Evolutionary conservation across 345 rosid genomes (phyloP), one percentile per base, ranked within the genome.

Genomic region (Orychophragmus violaceus): DNA sequence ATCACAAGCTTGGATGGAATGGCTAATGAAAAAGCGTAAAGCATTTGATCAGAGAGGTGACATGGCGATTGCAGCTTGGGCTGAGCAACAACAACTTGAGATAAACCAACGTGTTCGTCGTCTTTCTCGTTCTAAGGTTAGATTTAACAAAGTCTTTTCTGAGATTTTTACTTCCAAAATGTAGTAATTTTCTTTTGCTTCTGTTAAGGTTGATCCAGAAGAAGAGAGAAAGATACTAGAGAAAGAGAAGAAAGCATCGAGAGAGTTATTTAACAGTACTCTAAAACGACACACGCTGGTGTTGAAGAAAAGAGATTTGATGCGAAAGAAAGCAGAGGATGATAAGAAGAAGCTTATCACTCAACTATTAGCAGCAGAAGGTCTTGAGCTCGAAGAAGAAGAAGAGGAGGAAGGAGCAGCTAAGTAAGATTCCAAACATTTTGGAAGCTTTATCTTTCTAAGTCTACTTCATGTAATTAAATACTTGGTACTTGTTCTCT

Each of bases 1-100:
- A 63, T 93, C 97, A 29, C 88, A 86, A 85, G 97, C 97, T 59
- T 90, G 98, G 97, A 90, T 85, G 90, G 92, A 93, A 51, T 93
- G 98, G 97, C 80, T 93, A 14, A 82, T 86, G 73, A 93, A 88
- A 70, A 93, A 85, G 70, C 79, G 96, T 63, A 93, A 88, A 79
- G 96, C 98, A 24, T 93, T 91, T 79, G 92, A 90, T 78, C 97
- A 90, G 69, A 88, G 86, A 29, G 97, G 97, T 6, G 96, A 90
- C 69, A 85, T 88, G 98, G 94, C 98, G 9, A 66, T 93, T 75
- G 80, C 90, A 24, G 91, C 96, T 66, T 93, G 98, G 97, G 97
- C 97, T 48, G 98, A 93, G 69, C 96, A 93, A 75, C 98, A 90
- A 77, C 98, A 93, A 82, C 92, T 74, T 36, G 92, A 88, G 75